Conservation (phyloP, 2,329 filamentous ascomycete genomes). For the Aspergillus pseudoviridinutans region DNA sequence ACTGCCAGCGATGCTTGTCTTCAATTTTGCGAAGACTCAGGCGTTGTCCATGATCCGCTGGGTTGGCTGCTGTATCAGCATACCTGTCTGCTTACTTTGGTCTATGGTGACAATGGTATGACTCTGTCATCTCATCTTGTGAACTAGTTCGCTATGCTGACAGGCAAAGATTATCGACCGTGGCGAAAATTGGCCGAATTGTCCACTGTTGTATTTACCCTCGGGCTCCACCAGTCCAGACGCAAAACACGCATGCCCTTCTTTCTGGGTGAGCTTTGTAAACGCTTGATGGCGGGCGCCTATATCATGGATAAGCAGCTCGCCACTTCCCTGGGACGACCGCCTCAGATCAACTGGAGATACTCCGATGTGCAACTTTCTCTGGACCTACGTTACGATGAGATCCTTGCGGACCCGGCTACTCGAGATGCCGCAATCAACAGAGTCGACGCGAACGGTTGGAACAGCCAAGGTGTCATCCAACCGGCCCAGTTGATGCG, state of each 20-base stretch:
- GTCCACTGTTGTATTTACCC: constrained; percentile 40
- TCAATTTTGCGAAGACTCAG: constrained; percentile 22
- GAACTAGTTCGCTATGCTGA: not conserved
- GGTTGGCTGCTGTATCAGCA: constrained; percentile 27
- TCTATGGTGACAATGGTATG: constrained; percentile 22
- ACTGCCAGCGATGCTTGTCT: constrained; percentile 28
- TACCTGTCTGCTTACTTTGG: constrained; percentile 14
- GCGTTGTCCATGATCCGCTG: constrained; percentile 21
- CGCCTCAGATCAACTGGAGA: too few relatives aligned
- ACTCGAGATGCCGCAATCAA: too few relatives aligned
- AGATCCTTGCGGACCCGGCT: too few relatives aligned
- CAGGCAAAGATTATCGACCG: constrained; percentile 36
- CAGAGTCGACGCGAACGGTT: too few relatives aligned
- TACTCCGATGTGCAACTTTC: too few relatives aligned
- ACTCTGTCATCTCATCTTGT: not conserved
- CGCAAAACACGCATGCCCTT: constrained; percentile 11
- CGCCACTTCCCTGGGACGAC: too few relatives aligned
- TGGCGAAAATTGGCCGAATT: constrained; percentile 46
- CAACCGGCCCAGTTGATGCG: not conserved
- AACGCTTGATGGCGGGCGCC: too few relatives aligned
- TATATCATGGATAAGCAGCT: too few relatives aligned
- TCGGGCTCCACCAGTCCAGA: constrained; percentile 41
- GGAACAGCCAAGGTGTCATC: too few relatives aligned
- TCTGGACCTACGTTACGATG: too few relatives aligned
- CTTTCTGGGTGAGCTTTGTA: too few relatives aligned